Conservation (phyloP, 805 yeast species). For the Ogataea sp. region DNA sequence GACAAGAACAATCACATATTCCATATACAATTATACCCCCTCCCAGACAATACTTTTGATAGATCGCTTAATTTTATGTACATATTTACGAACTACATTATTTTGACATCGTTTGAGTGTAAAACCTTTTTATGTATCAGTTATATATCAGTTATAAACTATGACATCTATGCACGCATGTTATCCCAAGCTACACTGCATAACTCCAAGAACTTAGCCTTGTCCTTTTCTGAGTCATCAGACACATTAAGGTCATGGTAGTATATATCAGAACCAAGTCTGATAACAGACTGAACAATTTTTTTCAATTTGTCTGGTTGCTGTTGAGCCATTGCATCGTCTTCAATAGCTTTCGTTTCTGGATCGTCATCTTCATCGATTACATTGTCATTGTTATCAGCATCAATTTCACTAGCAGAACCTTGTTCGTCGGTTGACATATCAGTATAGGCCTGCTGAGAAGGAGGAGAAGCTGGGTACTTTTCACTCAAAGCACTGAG, state of each 20-base stretch:
- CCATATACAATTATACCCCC: too few species aligned
- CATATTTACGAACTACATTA: too few species aligned
- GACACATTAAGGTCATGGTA: constrained; percentile 9
- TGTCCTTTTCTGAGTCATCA: constrained; percentile 7
- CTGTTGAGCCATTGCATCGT: constrained; percentile 9
- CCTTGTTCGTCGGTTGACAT: neutral
- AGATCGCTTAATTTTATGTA: too few species aligned
- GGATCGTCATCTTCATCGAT: neutral
- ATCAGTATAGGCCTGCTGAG: neutral
- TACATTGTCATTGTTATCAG: neutral
- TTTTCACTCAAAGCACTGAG: neutral
- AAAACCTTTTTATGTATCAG: too few species aligned
- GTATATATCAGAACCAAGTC: constrained; percentile 12
- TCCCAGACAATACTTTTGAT: too few species aligned
- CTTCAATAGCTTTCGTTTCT: constrained; percentile 15
- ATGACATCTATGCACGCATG: too few species aligned
- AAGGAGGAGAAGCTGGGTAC: neutral
- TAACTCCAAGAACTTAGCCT: constrained; percentile 12
- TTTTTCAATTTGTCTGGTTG: neutral
- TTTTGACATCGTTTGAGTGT: too few species aligned
- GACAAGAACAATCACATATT: too few species aligned
- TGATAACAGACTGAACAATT: neutral
- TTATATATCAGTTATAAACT: too few species aligned
- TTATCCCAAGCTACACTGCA: constrained; percentile 16
- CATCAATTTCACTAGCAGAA: neutral